Percentiles rank a stretch among this genome's conserved stretches.
Conservation (phyloP, 441 rosid species). For the Pelargonium australe region DNA sequence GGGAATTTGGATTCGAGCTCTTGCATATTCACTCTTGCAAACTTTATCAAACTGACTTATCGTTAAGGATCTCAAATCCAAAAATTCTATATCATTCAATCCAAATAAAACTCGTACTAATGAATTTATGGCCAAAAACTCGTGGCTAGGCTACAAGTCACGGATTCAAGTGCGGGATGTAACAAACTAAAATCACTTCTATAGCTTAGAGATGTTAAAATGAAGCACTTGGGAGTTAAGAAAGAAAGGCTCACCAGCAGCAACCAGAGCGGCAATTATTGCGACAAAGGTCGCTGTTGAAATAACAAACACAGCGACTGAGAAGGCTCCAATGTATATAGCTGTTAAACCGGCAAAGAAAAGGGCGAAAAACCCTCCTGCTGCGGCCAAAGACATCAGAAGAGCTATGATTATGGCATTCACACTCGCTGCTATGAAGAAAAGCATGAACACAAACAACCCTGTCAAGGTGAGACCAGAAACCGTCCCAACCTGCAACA, state of each 20-base stretch:
- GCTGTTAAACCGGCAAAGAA: constrained; percentile 65
- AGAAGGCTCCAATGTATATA: constrained; percentile 71
- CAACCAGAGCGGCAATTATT: constrained; percentile 47
- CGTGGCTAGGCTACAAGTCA: too few relatives aligned
- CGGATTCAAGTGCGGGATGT: too few relatives aligned
- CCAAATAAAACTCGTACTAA: too few relatives aligned
- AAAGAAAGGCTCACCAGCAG: constrained; percentile 45
- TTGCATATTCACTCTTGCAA: too few relatives aligned
- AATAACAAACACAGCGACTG: constrained; percentile 61
- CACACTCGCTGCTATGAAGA: constrained; percentile 69
- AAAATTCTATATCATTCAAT: too few relatives aligned
- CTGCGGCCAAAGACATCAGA: constrained; percentile 70
- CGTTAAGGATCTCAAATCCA: too few relatives aligned
- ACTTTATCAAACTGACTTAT: too few relatives aligned
- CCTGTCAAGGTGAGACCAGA: constrained; percentile 63
- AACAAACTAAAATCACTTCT: too few relatives aligned
- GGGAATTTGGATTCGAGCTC: too few relatives aligned
- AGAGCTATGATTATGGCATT: constrained; percentile 71
- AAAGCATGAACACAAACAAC: constrained; percentile 59
- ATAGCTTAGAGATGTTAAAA: neutral
- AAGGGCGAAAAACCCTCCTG: constrained; percentile 79
- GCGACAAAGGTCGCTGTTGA: constrained; percentile 59
- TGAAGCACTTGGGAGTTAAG: neutral
- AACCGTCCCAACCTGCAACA: constrained; percentile 69
- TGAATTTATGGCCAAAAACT: too few relatives aligned